Conservation (phyloP, 306 rosid species). For the Lupinus albus region DNA sequence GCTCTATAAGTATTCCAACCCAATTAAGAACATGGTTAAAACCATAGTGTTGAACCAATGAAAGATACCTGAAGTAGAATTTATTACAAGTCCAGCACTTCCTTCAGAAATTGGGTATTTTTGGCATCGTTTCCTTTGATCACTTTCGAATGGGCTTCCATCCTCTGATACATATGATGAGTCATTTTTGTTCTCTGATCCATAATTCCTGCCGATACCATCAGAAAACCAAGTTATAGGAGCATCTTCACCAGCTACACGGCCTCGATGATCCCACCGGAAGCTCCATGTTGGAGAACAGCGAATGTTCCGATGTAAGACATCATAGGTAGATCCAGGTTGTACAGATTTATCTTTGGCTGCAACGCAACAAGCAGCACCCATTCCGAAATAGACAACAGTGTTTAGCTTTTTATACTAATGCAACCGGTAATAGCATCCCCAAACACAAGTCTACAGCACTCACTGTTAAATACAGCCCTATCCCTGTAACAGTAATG, state of each 20-base stretch:
- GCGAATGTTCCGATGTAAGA: conserved; percentile 41
- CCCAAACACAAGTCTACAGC: conserved; percentile 15
- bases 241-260: conserved; percentile 57
- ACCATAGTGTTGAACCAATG: conserved; percentile 9
- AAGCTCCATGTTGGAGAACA: conserved; percentile 56
- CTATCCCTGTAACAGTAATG: conserved; percentile 32
- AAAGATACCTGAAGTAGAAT: conserved; percentile 46
- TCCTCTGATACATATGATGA: conserved; percentile 40
- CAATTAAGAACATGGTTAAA: background rate
- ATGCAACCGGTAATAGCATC: conserved; percentile 12
- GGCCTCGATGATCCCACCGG: conserved; percentile 54
- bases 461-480: conserved; percentile 16
- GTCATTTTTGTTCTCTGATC: conserved; percentile 46
- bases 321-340: conserved; percentile 43
- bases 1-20: too few relatives aligned
- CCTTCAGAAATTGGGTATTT: conserved; percentile 43
- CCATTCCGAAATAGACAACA: conserved; percentile 41
- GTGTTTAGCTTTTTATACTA: conserved; percentile 32
- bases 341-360: conserved; percentile 45
- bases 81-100: conserved; percentile 30
- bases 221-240: conserved; percentile 51
- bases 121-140: conserved; percentile 37
- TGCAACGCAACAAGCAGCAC: conserved; percentile 58
- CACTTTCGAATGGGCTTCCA: conserved; percentile 46
- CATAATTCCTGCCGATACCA: conserved; percentile 37